phyloP scores from a whole-genome alignment of 345 rosid species.

The Rhizophora mangle region DNA sequence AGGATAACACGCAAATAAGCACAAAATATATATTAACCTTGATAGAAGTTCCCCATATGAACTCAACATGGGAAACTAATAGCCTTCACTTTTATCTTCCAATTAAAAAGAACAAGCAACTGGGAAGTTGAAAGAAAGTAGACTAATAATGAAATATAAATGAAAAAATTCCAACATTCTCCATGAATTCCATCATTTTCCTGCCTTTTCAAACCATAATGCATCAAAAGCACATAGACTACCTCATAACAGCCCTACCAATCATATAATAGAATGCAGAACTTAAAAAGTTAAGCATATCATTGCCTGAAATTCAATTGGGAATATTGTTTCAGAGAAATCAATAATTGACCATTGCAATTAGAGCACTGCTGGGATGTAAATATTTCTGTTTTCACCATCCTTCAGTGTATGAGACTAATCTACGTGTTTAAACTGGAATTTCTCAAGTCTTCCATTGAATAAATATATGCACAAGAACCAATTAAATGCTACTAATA shows the following conservation, averaged over 20 bases:
- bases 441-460: too few species aligned
- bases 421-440: too few species aligned
- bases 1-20: not conserved
- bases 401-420: too few species aligned
- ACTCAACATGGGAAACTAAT: not conserved
- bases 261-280: not conserved
- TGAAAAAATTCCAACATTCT: not conserved
- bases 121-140: not conserved
- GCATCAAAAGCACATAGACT: not conserved
- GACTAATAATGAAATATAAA: not conserved
- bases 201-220: not conserved
- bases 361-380: too few species aligned
- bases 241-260: not conserved
- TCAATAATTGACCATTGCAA: too few species aligned
- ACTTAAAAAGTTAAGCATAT: not conserved
- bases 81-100: not conserved
- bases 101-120: not conserved
- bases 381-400: too few species aligned
- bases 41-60: slow-evolving; percentile 4
- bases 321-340: too few species aligned
- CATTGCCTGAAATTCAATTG: not conserved
- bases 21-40: slow-evolving; percentile 8
- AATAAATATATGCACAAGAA: not conserved
- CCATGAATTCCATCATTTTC: not conserved
- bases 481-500: slow-evolving; percentile 7